Evolutionary conservation across 176 grass and related monocot species (phyloP).

Genomic region (Raddia distichophylla): DNA sequence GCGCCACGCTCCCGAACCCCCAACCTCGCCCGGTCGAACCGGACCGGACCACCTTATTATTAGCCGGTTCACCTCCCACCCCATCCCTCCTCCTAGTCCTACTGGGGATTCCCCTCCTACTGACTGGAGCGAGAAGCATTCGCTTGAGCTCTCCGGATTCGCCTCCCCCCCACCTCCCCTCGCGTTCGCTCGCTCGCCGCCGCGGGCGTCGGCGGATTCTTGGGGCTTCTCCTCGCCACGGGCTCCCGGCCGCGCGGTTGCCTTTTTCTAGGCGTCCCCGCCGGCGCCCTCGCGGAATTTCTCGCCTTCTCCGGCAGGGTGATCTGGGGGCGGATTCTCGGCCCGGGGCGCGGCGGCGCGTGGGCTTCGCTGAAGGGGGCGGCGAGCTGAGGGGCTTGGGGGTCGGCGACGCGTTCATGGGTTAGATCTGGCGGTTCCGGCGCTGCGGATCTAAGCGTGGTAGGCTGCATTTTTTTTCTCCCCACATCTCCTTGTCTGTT

Average conservation of each 20-base stretch:
- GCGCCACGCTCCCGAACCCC: neutral
- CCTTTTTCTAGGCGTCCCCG: neutral
- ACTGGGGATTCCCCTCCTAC: neutral
- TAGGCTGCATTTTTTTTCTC: neutral
- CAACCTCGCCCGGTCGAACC: neutral
- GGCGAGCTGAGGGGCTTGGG: neutral
- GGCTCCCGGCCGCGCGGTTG: neutral
- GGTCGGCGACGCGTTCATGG: constrained; percentile 31
- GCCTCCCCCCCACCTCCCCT: neutral
- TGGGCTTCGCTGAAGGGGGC: neutral
- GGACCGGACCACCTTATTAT: constrained; percentile 26
- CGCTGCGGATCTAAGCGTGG: constrained; percentile 44
- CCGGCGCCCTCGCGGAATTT: constrained; percentile 19
- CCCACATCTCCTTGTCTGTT: neutral
- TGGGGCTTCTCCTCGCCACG: neutral
- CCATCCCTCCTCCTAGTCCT: too few relatives aligned
- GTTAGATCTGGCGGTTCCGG: constrained; percentile 50
- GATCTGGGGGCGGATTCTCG: neutral
- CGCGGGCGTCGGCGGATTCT: neutral
- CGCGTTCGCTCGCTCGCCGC: neutral
- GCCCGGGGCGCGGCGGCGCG: neutral
- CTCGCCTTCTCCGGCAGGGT: neutral
- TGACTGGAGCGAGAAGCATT: neutral
- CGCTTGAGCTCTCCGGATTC: neutral
- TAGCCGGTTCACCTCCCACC: constrained; percentile 40